A percentile compares a stretch with the other conserved stretches of the same genome.
Conservation (phyloP, 352 stramenopile species). For the Globisporangium ultimum region DNA sequence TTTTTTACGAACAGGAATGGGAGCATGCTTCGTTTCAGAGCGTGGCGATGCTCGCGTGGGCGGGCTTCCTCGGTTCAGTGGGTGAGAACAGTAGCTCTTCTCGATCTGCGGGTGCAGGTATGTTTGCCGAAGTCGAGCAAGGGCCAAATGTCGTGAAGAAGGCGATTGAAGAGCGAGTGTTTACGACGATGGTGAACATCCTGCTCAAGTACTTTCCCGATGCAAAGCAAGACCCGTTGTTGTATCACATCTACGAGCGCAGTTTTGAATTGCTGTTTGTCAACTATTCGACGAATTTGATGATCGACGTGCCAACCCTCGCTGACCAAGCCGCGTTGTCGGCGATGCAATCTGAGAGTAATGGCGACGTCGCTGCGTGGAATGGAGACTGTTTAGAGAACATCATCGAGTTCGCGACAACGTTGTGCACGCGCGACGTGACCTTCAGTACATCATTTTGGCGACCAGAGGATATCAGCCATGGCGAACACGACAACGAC, state of each 20-base stretch:
- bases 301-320: conserved; percentile 76
- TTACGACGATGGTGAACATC: conserved; percentile 66
- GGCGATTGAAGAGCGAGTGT: conserved; percentile 59
- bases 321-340: conserved; percentile 61
- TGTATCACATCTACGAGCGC: conserved; percentile 69
- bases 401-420: conserved; percentile 70
- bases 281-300: conserved; percentile 71
- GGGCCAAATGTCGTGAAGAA: conserved; percentile 61
- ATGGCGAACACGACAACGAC: conserved; percentile 23
- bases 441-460: conserved; percentile 67
- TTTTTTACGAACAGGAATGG: conserved; percentile 67
- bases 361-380: conserved; percentile 52
- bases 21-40: conserved; percentile 67
- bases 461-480: conserved; percentile 29
- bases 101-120: conserved; percentile 19
- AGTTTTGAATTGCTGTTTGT: conserved; percentile 69
- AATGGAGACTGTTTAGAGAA: conserved; percentile 76
- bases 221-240: conserved; percentile 59
- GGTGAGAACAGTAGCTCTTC: conserved; percentile 22
- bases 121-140: conserved; percentile 58
- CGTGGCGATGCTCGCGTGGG: conserved; percentile 75
- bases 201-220: conserved; percentile 76
- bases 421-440: conserved; percentile 51
- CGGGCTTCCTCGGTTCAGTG: conserved; percentile 43
- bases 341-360: conserved; percentile 64